Base-by-base conservation (phyloP, 768 basidiomycete genomes). In the Hirschioporus abietinus region DNA sequence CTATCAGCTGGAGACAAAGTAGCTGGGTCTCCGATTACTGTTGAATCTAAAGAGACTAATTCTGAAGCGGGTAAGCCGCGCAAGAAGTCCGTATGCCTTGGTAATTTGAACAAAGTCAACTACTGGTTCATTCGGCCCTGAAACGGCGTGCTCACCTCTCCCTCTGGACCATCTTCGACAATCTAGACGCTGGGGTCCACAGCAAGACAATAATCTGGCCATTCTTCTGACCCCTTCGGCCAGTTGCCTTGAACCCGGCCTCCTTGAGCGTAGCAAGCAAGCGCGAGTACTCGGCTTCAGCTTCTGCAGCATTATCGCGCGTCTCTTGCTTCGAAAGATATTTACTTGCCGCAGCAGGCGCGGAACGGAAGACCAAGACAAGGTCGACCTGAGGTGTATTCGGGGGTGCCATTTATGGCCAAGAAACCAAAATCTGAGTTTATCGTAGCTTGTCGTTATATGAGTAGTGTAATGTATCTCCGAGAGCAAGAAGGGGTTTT, bases 201-300 rank as follows among this genome's bases (percentile, higher is more conserved):
- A 97, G 85, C 67, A 97, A 87, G 7, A 96, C 78, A 6, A 95
- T 78, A 7, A 95, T 75, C 70, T 94, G 88, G 1, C 90, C 91
- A 63, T 90, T 78, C 10, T 83, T 83, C 72, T 90, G 89, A n/a
- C 93, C 93, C 25, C 88, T 81, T 67, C 91, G 81, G 10, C 91
- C 91, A 0, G 91, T 89, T 0, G 88, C 90, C 63, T 83, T 83
- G 61, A 95, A 77, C 1, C 89, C 89, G 1, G 86, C 86, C 18
- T 81, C 78, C 18, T 79, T 84, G 23, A 96, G 83, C 0, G 83
- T 82, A 23, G 84, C 78, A 23, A 92, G 78, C 57, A 96, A 82
- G 7, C 81, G 79, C 17, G 79, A 77, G 74, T 94, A 95, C 69
- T 94, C 91, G 35, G 82, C 80, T 71, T 88, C 84, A 1, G 91